Percentiles rank a stretch among this genome's conserved stretches.
phyloP scores from a whole-genome alignment of 1,284 basidiomycete species.

The Bondarzewia mesenterica region DNA sequence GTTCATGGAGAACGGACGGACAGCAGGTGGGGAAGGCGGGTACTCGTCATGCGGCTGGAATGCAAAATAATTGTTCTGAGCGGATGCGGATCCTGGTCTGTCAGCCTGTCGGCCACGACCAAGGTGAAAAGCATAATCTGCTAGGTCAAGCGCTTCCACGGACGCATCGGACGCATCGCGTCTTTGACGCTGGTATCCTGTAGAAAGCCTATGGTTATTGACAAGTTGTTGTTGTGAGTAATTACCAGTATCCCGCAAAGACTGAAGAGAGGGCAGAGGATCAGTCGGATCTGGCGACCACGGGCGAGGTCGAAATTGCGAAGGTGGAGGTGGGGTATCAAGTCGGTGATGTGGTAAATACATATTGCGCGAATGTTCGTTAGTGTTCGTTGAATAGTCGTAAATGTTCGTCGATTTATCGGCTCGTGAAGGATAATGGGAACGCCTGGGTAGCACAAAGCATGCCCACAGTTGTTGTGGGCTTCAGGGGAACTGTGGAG shows the following conservation, averaged over 20 bases:
- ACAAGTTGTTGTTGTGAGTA: background rate
- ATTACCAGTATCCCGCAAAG: slow-evolving; percentile 1
- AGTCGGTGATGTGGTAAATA: slow-evolving; percentile 26
- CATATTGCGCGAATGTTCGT: background rate
- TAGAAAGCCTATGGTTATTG: slow-evolving; percentile 5
- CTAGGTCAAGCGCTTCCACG: slow-evolving; percentile 61
- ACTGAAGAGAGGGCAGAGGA: slow-evolving; percentile 32
- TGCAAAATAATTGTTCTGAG: background rate
- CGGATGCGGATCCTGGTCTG: slow-evolving; percentile 15
- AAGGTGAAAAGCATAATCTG: slow-evolving; percentile 43
- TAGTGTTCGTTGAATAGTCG: background rate
- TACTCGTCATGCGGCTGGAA: slow-evolving; percentile 26
- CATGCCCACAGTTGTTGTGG: background rate
- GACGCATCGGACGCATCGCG: slow-evolving; percentile 54
- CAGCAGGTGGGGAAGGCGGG: slow-evolving; percentile 29
- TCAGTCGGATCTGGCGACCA: slow-evolving; percentile 62
- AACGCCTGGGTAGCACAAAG: background rate
- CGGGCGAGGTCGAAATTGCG: slow-evolving; percentile 38
- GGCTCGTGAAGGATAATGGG: background rate
- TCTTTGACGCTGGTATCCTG: slow-evolving; percentile 19
- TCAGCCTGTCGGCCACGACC: slow-evolving; percentile 27
- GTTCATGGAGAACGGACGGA: slow-evolving; percentile 26
- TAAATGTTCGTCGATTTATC: too few species aligned
- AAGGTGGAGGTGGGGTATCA: slow-evolving; percentile 44
- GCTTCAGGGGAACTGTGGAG: background rate